These are phyloP conservation scores for Oryza punctata DNA, from an alignment of 176 grass and related monocot genomes.

Conservation along the genomic window DNA sequence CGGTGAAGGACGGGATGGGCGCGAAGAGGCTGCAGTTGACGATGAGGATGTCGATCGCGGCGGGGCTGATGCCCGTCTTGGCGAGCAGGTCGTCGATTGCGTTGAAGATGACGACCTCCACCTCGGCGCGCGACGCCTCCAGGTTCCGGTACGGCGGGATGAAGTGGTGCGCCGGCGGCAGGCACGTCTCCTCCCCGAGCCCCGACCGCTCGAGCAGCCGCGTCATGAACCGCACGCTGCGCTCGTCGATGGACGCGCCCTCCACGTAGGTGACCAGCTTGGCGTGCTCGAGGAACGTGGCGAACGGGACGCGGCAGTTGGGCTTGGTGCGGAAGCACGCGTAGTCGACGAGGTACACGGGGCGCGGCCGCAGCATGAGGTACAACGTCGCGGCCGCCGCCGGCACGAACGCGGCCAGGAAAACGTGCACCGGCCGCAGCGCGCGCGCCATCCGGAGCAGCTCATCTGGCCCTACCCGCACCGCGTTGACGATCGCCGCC, in stretches of 20 bases:
- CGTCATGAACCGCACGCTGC: conserved; percentile 62
- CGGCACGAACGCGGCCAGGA: conserved; percentile 42
- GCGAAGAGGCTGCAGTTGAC: conserved; percentile 80
- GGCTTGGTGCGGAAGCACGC: conserved; percentile 61
- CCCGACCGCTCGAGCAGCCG: conserved; percentile 61
- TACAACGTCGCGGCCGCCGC: conserved; percentile 44
- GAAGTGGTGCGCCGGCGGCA: conserved; percentile 61
- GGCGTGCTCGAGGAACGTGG: conserved; percentile 74
- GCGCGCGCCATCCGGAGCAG: background rate
- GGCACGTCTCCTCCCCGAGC: conserved; percentile 65
- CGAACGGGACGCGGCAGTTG: conserved; percentile 63
- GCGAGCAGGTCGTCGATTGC: conserved; percentile 63
- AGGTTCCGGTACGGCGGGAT: conserved; percentile 68
- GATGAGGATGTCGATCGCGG: conserved; percentile 59
- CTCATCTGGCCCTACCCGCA: conserved; percentile 46
- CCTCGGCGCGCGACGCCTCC: conserved; percentile 59
- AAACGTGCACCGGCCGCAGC: conserved; percentile 36
- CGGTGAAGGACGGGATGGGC: conserved; percentile 61
- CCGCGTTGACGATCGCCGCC: background rate
- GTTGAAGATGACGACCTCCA: conserved; percentile 64
- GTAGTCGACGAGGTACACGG: conserved; percentile 74
- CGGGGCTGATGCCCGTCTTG: conserved; percentile 47
- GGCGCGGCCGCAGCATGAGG: conserved; percentile 51
- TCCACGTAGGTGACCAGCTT: conserved; percentile 53
- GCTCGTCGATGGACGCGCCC: conserved; percentile 53